Base-by-base conservation (phyloP, 108 stramenopile genomes). In the Schizochytrium sp. region DNA sequence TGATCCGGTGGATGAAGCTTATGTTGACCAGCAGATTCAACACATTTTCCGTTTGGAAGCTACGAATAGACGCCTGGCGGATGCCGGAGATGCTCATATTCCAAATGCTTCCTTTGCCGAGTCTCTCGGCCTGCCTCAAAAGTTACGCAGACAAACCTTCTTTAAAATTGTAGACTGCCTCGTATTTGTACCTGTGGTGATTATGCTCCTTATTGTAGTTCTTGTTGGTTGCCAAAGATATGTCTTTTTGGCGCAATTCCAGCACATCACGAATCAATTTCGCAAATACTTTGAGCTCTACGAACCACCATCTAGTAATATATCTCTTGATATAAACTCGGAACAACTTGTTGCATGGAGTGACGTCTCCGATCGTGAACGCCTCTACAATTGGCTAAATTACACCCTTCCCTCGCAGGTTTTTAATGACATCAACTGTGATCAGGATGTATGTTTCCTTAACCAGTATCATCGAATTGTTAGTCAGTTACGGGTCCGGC, bases 371-470 rank as follows among this genome's bases (percentile, higher is more conserved):
- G 64, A 69, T 44, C 28, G 8, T 7, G 64, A 69, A 38, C 12
- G 64, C 44, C 8, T 44, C 1, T 69, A 69, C 64, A 2, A 69
- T 44, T 69, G 64, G 64, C 64, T 69, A 8, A 69, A 69, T 15
- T 69, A 28, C 3, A 69, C 64, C 42, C 64, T 69, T 44, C 42
- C 12, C 42, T 8, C 19, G 42, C 64, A 69, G 64, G 64, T 69
- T 7, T 38, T 28, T 44, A 69, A 69, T 2, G 44, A 44, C 64
- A 69, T 69, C 64, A 69, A 69, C 64, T 69, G 64, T 15, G 64
- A 69, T 8, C 12, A 69, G 1, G 64, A 69, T 38, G 5, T 28
- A 13, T 69, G 64, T 44, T 69, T 44, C 64, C 28, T 69, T 8
- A 69, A 69, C 28, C 64, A 69, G 64, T 69, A 69, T 69, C 64